These are phyloP conservation scores for Lactifluus piperatus DNA, from an alignment of 768 basidiomycete genomes.

Conservation along the genomic window DNA sequence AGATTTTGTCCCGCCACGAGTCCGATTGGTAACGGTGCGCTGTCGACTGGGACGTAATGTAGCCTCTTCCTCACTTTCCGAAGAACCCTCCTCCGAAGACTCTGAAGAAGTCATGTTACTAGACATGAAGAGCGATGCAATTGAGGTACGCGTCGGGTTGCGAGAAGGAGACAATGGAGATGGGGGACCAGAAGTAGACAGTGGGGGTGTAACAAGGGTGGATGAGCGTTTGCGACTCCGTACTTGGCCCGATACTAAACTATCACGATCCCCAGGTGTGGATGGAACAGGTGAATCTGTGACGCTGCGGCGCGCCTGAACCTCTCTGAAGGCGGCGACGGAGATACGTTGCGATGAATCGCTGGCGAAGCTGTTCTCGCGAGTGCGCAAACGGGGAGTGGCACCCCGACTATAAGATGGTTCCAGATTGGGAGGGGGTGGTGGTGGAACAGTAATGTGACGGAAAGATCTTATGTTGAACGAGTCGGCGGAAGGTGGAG, in stretches of 20 bases:
- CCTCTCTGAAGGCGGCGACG: constrained; percentile 75
- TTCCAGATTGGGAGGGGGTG: constrained; percentile 23
- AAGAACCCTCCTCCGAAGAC: constrained; percentile 26
- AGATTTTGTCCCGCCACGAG: constrained; percentile 14
- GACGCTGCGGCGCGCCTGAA: constrained; percentile 55
- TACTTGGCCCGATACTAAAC: background rate
- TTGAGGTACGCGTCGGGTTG: constrained; percentile 15
- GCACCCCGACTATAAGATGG: constrained; percentile 23
- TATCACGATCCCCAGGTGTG: constrained; percentile 2
- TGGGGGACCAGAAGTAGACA: background rate
- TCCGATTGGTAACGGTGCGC: constrained; percentile 26
- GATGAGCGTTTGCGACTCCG: constrained; percentile 15
- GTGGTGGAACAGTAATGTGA: constrained; percentile 43
- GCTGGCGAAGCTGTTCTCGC: constrained; percentile 50
- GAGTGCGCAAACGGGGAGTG: constrained; percentile 38
- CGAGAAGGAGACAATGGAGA: background rate
- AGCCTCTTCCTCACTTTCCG: constrained; percentile 29
- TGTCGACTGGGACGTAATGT: constrained; percentile 29
- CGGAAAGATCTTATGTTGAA: constrained; percentile 73
- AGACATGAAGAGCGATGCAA: constrained; percentile 21
- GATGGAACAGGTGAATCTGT: constrained; percentile 50
- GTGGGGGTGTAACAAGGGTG: background rate
- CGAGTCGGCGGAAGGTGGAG: constrained; percentile 29
- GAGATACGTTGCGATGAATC: constrained; percentile 69
- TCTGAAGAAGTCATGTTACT: constrained; percentile 30